Percentiles rank a stretch among this genome's conserved stretches.
Conservation (phyloP, 2,329 filamentous ascomycete genomes). For the Seiridium cupressi region DNA sequence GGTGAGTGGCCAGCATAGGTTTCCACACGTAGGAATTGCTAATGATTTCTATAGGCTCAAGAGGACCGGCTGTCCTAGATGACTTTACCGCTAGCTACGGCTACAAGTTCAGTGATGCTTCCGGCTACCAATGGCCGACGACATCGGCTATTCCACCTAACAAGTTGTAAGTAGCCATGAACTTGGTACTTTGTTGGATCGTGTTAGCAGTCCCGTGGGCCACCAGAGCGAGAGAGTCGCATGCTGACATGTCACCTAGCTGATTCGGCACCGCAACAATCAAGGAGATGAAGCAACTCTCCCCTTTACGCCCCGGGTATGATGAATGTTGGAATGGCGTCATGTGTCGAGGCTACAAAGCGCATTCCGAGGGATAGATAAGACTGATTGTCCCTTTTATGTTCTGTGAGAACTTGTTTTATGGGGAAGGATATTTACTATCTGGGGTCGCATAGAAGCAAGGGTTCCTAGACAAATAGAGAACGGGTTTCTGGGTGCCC, state of each 20-base stretch:
- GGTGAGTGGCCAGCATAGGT: conserved; percentile 55
- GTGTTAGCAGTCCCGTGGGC: conserved; percentile 21
- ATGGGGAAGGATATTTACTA: background rate
- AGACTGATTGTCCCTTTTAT: background rate
- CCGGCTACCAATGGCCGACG: conserved; percentile 92
- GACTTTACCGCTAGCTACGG: conserved; percentile 98
- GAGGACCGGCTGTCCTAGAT: conserved; percentile 91
- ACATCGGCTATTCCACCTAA: conserved; percentile 67
- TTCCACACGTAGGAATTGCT: background rate
- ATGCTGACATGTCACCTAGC: background rate
- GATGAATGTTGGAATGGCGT: background rate
- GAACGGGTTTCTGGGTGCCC: background rate
- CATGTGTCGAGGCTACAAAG: background rate
- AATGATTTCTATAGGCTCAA: conserved; percentile 65
- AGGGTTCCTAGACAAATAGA: conserved; percentile 4
- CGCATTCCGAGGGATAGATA: conserved; percentile 1
- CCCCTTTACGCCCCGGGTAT: background rate
- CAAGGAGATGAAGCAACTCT: background rate
- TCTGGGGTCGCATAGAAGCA: conserved; percentile 1
- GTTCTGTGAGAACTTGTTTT: background rate
- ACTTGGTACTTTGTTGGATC: conserved; percentile 18
- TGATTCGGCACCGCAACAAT: background rate
- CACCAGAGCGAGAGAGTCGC: background rate
- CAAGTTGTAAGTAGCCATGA: conserved; percentile 68
- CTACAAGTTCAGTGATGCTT: conserved; percentile 97